Evolutionary conservation across 176 grass and related monocot species (phyloP), one percentile per base, ranked within the genome.

Genomic region (Hyparrhenia diplandra): DNA sequence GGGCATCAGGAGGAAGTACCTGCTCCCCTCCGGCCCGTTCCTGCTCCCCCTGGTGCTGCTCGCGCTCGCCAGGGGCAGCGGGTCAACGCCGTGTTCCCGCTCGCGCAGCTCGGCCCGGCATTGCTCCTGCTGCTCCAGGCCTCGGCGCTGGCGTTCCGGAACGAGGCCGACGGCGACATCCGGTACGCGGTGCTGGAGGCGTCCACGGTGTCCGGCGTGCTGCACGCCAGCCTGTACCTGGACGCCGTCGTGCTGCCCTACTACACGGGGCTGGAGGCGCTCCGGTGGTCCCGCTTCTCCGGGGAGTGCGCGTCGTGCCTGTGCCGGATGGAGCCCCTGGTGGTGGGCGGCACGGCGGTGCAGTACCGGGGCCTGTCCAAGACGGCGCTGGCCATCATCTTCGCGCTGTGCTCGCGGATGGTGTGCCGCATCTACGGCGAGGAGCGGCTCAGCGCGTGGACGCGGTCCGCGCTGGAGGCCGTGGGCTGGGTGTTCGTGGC

Each of bases 111-210:
- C 20, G 97, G 93, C 43, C 97, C 97, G 54, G 90, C 93, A 73
- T 85, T 99, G 70, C 89, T 96, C 61, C 93, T 91, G 52, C 82
- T 99, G 55, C 86, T 99, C 12, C 91, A 99, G 88, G 62, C 90
- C 6, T 99, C 97, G 20, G 97, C 97, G 69, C 89, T 99, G 13
- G 93, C 93, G 73, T 99, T 99, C 85, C 77, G 91, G 54, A 95
- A 96, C 61, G 89, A 93, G 80, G 84, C 91, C 17, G 97, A 99
- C 49, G 89, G 84, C 11, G 97, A 96, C 71, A 37, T 91, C 52
- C 83, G 91, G 18, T 96, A 99, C 82, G 97, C 91, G 11, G 87
- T 99, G 70, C 97, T 99, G 39, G 93, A 99, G 85, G 97, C 93
- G 6, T 95, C 93, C 36, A 99, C 93, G 2, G 97, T 96, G 7